Percentiles rank a stretch among this genome's conserved stretches.
phyloP scores from a whole-genome alignment of 768 basidiomycete species.

The Zangia roseola region DNA sequence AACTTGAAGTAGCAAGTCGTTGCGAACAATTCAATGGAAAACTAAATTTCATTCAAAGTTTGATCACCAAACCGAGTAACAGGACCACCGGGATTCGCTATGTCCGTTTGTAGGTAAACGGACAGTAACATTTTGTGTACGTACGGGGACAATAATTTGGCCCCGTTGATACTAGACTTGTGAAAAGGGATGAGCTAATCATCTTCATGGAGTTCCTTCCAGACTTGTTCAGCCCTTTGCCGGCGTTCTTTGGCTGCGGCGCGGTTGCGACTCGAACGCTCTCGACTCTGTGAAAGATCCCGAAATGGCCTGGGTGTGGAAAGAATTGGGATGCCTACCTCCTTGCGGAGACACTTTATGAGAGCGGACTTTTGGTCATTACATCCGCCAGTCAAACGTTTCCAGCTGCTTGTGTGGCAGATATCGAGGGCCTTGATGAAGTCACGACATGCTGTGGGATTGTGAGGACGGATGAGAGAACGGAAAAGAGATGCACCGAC shows the following conservation, averaged over 20 bases:
- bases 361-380: constrained; percentile 66
- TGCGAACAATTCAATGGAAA: too few relatives aligned
- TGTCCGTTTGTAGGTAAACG: too few relatives aligned
- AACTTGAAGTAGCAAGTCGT: too few relatives aligned
- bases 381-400: constrained; percentile 66
- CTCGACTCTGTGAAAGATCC: constrained; percentile 47
- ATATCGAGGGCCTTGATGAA: constrained; percentile 75
- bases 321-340: constrained; percentile 46
- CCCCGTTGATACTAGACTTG: too few relatives aligned
- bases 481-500: constrained; percentile 29
- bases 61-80: too few relatives aligned
- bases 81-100: too few relatives aligned
- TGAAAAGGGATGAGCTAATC: constrained; percentile 20
- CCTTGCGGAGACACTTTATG: constrained; percentile 67
- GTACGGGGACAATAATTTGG: too few relatives aligned
- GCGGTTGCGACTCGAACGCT: constrained; percentile 59
- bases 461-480: constrained; percentile 5
- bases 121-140: too few relatives aligned
- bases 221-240: constrained; percentile 55
- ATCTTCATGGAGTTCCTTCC: constrained; percentile 59
- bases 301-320: background rate
- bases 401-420: constrained; percentile 66
- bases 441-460: constrained; percentile 60
- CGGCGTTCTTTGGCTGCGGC: constrained; percentile 56
- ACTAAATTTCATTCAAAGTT: too few relatives aligned